Evolutionary conservation across 2,329 filamentous ascomycete genomes (phyloP), one percentile per base, ranked within the genome.

Genomic region (Aspergillus eucalypticola): DNA sequence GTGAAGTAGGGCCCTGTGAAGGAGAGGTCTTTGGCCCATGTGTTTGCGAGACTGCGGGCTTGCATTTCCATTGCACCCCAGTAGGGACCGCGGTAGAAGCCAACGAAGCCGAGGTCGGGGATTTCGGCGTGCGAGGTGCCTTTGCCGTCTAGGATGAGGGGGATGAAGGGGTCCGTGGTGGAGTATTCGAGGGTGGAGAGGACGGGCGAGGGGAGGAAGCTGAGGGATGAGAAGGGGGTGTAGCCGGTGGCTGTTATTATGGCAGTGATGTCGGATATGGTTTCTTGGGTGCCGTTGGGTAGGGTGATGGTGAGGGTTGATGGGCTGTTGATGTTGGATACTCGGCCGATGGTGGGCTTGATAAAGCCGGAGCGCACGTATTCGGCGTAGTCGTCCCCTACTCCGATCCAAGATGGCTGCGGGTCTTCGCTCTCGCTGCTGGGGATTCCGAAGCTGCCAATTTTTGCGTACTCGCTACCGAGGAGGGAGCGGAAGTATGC

Each of bases 21-120:
- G 2, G 55, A 8, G 8, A 60, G 39, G 3, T 32, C 15, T n/a
- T 15, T 51, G 6, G 69, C 75, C 89, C 90, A 93, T 10, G 86
- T 72, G 11, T 82, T 74, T 0, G 87, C 82, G 5, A 93, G 77
- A 62, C 90, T 83, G 1, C 89, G 84, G 2, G 91, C 88, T 75
- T 96, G 91, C 88, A 92, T 90, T 73, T 95, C 91, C 83, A 94
- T 92, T 0, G 92, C 87, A 1, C 89, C 89, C 91, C 91, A 96
- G 72, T 91, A 95, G 0, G 91, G 90, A 0, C 90, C 90, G 62
- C 91, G 84, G 70, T 96, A 96, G 75, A 92, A 92, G 0, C 91
- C 91, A 1, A 95, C 88, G 67, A 95, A 93, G 0, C 90, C 90
- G 0, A 95, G 76, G 5, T 84, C 84, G 0, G 88, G 83, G 0